Evolutionary conservation across 2,329 filamentous ascomycete genomes (phyloP), one percentile per base, ranked within the genome.

Genomic region (Trichoderma gracile): DNA sequence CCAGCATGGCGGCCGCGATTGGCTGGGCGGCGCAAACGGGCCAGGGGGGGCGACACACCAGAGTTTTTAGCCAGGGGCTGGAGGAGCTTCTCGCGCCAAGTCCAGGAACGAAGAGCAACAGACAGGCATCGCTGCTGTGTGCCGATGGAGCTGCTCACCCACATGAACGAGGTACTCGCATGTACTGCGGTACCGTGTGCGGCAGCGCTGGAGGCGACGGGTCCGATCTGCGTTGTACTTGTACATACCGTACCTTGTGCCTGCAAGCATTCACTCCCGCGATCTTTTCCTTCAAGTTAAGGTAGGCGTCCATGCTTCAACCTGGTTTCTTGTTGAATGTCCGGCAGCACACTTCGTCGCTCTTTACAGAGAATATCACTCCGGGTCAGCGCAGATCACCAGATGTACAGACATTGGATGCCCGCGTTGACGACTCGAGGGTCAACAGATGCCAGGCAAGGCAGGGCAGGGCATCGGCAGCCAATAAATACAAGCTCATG

Each of bases 1-100:
- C 66, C 66, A 62, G 57, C 50, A 33, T 54, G 47, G n/a, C 12
- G 40, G 50, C 60, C 49, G 55, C 50, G 40, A 67, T 67, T 66
- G 60, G 65, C 40, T 47, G 27, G 49, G 55, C 17, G 53, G 30
- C 45, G 57, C 55, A 52, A 55, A 50, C 45, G 10, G 50, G 27
- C 63, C 57, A 43, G 61, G 61, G 33, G 53, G 27, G 38, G 21
- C 42, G 30, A 55, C 15, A 21, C 60, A 42, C 50, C 55, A 56
- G 58, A 62, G 38, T 42, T 42, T 33, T 30, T 30, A 23, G 50
- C 52, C 38, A 55, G 60, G 60, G 60, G 60, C 27, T 43, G 59
- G 59, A 19, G 59, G 57, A 50, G 42, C 55, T 58, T 30, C n/a
- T 58, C 43, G 55, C 55, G 55, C 55, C 58, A 61, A 14, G 53